Conservation (phyloP, 768 basidiomycete species). For the Glaciozyma antarctica region DNA sequence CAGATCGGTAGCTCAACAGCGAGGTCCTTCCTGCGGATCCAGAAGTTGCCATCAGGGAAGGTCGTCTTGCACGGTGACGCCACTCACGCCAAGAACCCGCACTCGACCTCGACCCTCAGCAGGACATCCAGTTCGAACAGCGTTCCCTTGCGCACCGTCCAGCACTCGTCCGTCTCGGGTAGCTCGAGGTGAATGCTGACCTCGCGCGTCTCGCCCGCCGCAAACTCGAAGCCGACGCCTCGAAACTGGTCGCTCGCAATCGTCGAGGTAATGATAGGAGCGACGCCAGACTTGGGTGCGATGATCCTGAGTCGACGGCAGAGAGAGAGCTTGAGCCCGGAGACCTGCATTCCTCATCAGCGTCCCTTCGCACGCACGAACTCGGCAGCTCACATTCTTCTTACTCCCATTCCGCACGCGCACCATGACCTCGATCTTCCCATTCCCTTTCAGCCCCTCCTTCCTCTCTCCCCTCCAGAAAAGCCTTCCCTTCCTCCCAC, state of each 20-base stretch:
- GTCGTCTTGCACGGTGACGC: neutral
- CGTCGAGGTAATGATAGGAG: constrained; percentile 19
- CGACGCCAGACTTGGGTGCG: constrained; percentile 3
- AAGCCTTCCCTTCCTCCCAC: constrained; percentile 17
- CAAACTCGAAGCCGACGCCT: constrained; percentile 31
- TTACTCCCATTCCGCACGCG: constrained; percentile 28
- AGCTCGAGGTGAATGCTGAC: constrained; percentile 13
- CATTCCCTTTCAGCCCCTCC: constrained; percentile 8
- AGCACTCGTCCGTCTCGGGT: constrained; percentile 17
- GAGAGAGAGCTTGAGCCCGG: constrained; percentile 29
- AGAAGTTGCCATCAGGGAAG: neutral
- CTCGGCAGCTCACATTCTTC: constrained; percentile 19
- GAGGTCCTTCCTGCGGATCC: constrained; percentile 21
- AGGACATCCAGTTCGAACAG: constrained; percentile 32
- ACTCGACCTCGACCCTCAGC: constrained; percentile 26
- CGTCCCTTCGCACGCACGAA: neutral
- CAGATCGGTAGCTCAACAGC: constrained; percentile 32
- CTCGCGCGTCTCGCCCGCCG: constrained; percentile 13
- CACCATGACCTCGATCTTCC: constrained; percentile 14
- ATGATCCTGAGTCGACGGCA: constrained; percentile 20
- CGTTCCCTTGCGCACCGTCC: constrained; percentile 19
- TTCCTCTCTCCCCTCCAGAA: constrained; percentile 28
- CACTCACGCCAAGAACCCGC: constrained; percentile 25
- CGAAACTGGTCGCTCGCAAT: constrained; percentile 15
- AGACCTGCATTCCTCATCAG: constrained; percentile 7